Conservation (phyloP, 2,329 filamentous ascomycete species). For the Xenoacremonium recifei region DNA sequence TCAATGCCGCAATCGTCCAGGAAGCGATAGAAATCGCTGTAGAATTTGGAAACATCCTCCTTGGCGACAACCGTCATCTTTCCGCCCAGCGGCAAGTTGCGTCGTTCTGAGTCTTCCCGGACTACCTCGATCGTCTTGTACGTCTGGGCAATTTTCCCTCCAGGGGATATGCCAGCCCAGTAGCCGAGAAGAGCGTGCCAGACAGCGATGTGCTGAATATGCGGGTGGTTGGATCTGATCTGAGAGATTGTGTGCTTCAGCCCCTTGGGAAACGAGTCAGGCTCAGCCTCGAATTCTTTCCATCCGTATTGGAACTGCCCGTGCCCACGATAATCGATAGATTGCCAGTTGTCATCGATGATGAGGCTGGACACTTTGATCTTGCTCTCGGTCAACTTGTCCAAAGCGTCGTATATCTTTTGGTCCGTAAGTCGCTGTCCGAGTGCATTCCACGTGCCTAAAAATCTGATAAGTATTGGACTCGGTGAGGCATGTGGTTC, state of each 20-base stretch:
- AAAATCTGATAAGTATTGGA: too few relatives aligned
- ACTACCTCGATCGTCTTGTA: conserved; percentile 73
- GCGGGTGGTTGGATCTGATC: conserved; percentile 67
- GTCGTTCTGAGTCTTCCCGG: conserved; percentile 45
- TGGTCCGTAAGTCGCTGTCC: conserved; percentile 80
- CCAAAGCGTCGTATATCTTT: conserved; percentile 74
- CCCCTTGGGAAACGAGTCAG: conserved; percentile 74
- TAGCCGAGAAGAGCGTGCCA: conserved; percentile 92
- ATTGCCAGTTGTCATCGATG: conserved; percentile 97
- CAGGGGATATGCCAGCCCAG: conserved; percentile 83
- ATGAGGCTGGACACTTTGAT: conserved; percentile 84
- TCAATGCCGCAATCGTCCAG: conserved; percentile 73
- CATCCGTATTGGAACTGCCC: conserved; percentile 62
- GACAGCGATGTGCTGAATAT: conserved; percentile 81
- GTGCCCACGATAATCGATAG: conserved; percentile 54
- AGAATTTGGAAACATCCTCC: conserved; percentile 73
- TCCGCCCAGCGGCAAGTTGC: conserved; percentile 53
- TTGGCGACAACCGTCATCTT: conserved; percentile 72
- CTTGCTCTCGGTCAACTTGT: conserved; percentile 65
- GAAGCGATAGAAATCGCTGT: conserved; percentile 89
- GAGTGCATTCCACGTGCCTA: conserved; percentile 88
- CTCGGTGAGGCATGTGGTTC: too few relatives aligned
- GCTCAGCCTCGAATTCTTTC: conserved; percentile 84
- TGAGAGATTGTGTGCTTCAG: conserved; percentile 67
- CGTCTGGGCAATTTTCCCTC: conserved; percentile 68